Percentiles rank a stretch among this genome's conserved stretches.
Evolutionary conservation across 2,329 filamentous ascomycete species (phyloP).

Genomic region (Botryotinia calthae): DNA sequence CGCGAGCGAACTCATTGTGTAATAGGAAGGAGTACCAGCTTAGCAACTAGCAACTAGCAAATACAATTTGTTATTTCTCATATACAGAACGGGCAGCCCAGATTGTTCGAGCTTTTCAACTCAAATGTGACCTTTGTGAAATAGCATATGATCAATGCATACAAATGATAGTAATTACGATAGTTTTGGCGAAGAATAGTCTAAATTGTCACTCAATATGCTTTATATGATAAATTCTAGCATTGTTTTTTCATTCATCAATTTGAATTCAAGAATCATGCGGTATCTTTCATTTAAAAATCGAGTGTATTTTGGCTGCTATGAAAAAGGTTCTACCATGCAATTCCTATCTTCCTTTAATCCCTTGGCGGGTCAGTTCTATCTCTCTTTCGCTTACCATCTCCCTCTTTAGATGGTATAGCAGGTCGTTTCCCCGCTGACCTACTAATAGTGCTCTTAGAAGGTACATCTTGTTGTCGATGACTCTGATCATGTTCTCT

Average conservation of each 20-base stretch:
- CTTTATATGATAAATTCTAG: neutral
- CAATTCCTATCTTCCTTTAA: neutral
- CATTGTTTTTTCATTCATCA: neutral
- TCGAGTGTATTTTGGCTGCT: neutral
- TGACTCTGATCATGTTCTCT: neutral
- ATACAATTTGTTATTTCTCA: neutral
- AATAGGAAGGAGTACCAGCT: neutral
- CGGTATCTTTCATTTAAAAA: neutral
- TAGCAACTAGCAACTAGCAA: neutral
- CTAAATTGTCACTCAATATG: fast-evolving
- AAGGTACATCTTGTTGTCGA: neutral
- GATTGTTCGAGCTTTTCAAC: neutral
- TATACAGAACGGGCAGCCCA: neutral
- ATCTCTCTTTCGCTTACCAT: neutral
- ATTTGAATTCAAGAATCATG: neutral
- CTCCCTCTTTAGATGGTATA: neutral
- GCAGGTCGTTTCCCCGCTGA: neutral
- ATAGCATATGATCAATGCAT: neutral
- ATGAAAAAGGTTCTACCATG: neutral
- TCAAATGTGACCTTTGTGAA: neutral
- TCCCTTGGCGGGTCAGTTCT: neutral
- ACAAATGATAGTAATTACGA: no score
- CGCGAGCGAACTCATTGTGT: neutral
- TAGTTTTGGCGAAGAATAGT: no score
- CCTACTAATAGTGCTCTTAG: neutral